Base-by-base conservation (phyloP, 2,329 filamentous ascomycete genomes). In the Epicoccum nigrum region DNA sequence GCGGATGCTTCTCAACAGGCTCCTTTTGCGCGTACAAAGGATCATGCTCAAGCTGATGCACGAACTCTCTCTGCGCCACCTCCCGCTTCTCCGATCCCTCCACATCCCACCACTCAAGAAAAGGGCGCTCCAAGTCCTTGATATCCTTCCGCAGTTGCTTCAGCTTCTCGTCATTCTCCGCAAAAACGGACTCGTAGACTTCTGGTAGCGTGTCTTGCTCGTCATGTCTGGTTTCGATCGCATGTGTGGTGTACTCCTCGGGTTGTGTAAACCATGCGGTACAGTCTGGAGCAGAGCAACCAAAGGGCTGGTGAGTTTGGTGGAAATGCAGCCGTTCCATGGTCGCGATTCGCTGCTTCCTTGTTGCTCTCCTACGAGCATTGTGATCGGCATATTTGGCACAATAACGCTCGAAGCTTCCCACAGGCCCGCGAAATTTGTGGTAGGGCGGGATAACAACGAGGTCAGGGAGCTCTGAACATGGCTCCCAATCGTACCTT, bases 81-180 rank as follows among this genome's bases (percentile, higher is more conserved):
- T 19, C 40, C 32, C 35, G 34, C 16, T 32, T 17, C 27, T 47
- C 34, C 13, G 44, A 47, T 12, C 44, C 44, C 13, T 38, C 16
- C 20, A 25, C 40, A n/a, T 34, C 34, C 44, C 44, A 47, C 44
- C 44, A 47, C 27, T 51, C 17, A 40, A 37, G 17, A 20, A 45
- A 41, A 13, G 41, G 19, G 15, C 40, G 27, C 31, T 38, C 17
- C 16, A 37, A 59, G 40, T 17, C 65, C 58, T 21, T 33, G 6
- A 27, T 21, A 30, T 17, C n/a, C 7, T 49, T 17, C 11, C 7
- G n/a, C 28, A 37, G 21, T 30, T 15, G 37, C 52, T 48, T 51
- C 37, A 27, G 45, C 41, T 40, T 45, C 58, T 38, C 50, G 41
- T 52, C 31, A 35, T 28, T 56, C 56, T 32, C 33, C 27, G 23